phyloP scores from a whole-genome alignment of 2,329 filamentous ascomycete species.

The Pyrenophora seminiperda region DNA sequence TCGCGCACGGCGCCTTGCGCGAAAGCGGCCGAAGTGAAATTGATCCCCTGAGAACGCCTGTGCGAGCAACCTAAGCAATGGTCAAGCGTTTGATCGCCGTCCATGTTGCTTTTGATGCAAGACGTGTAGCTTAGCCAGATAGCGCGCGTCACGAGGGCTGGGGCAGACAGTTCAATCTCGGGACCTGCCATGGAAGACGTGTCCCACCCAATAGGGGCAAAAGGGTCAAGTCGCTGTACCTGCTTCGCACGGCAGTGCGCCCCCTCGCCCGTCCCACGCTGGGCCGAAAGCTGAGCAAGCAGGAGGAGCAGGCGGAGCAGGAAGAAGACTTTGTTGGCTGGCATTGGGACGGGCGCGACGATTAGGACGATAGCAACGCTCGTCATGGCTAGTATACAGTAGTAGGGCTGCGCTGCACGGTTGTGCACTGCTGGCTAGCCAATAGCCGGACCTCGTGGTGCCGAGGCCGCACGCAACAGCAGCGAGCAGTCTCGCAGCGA shows the following conservation, averaged over 20 bases:
- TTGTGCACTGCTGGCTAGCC: too few relatives aligned
- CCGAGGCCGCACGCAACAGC: neutral
- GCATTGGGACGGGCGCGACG: neutral
- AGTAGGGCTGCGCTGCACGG: too few relatives aligned
- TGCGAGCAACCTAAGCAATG: conserved; percentile 40
- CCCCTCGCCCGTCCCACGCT: conserved; percentile 8
- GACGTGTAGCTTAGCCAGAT: conserved; percentile 32
- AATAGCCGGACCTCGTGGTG: too few relatives aligned
- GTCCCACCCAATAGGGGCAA: conserved; percentile 15
- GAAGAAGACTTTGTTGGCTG: neutral
- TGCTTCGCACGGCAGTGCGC: conserved; percentile 28
- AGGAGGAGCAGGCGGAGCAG: neutral
- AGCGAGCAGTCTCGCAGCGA: neutral
- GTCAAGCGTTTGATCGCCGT: conserved; percentile 49
- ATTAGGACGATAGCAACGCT: neutral
- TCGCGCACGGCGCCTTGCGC: conserved; percentile 22
- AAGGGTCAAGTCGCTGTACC: conserved; percentile 25
- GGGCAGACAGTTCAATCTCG: conserved; percentile 27
- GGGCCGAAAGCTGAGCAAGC: neutral
- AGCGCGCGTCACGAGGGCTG: conserved; percentile 30
- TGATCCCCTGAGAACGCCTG: conserved; percentile 41
- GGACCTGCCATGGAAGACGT: conserved; percentile 21
- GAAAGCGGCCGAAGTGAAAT: conserved; percentile 28
- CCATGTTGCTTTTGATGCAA: conserved; percentile 35
- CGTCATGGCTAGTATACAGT: neutral